phyloP scores from a whole-genome alignment of 257 asterid species.

The Scutellaria baicalensis region DNA sequence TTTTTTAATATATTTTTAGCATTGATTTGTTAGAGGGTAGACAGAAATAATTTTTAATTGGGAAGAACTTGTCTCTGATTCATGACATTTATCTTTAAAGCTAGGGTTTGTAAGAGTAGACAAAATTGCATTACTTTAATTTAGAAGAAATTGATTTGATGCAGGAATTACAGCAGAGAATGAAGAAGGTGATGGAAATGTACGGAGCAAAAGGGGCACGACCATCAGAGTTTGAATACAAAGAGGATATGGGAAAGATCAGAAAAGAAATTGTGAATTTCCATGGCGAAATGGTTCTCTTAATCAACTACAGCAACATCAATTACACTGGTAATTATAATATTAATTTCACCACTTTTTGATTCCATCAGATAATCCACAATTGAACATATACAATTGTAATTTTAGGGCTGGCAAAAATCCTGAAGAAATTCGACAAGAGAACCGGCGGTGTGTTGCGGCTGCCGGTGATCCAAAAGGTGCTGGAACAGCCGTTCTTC shows the following conservation, averaged over 20 bases:
- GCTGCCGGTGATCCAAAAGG: conserved; percentile 66
- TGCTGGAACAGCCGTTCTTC: conserved; percentile 73
- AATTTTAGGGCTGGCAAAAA: conserved; percentile 64
- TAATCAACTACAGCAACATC: conserved; percentile 73
- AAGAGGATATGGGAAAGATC: conserved; percentile 50
- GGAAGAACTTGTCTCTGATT: too few relatives aligned
- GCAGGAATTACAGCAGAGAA: conserved; percentile 79
- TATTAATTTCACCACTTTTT: not conserved
- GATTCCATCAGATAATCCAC: too few relatives aligned
- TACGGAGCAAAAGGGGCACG: conserved; percentile 39
- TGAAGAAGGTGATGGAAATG: conserved; percentile 47
- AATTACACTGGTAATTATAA: conserved; percentile 34
- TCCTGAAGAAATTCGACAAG: conserved; percentile 84
- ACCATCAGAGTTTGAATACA: conserved; percentile 40
- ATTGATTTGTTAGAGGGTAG: too few relatives aligned
- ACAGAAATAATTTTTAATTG: too few relatives aligned
- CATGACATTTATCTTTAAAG: not conserved
- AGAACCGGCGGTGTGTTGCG: conserved; percentile 82
- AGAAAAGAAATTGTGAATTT: conserved; percentile 84
- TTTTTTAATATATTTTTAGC: not conserved
- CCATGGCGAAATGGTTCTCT: conserved; percentile 96
- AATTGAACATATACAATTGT: too few relatives aligned
- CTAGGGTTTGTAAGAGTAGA: not conserved
- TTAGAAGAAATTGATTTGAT: too few relatives aligned
- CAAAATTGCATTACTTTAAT: too few relatives aligned